Conservation (phyloP, 495 filamentous ascomycete genomes). For the Pseudevernia furfuracea region DNA sequence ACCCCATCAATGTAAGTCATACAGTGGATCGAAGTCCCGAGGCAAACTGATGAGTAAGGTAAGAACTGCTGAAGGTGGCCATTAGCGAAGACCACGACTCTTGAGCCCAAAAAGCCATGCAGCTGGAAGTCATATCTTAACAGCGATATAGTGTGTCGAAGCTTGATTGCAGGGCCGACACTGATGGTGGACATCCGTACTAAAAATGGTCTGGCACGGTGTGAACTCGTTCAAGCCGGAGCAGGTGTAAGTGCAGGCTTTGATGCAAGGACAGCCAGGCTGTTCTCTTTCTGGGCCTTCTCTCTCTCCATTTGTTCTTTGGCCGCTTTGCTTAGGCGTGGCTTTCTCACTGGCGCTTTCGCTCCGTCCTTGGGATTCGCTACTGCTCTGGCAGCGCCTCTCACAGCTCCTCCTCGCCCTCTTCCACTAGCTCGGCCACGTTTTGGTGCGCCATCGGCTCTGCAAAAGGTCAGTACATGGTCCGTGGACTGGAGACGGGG, state of each 20-base stretch:
- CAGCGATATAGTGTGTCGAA: neutral
- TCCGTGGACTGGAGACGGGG: neutral
- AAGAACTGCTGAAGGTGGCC: neutral
- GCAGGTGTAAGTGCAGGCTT: slow-evolving; percentile 25
- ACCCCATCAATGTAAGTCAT: neutral
- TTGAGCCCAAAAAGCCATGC: neutral
- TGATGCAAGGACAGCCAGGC: slow-evolving; percentile 25
- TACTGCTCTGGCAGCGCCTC: slow-evolving; percentile 34
- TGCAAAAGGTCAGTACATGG: slow-evolving; percentile 3
- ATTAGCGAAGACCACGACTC: neutral
- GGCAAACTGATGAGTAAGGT: neutral
- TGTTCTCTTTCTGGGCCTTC: slow-evolving; percentile 60
- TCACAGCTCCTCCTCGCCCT: slow-evolving; percentile 33
- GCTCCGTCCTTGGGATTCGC: slow-evolving; percentile 30
- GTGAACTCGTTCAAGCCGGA: neutral
- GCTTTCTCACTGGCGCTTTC: slow-evolving; percentile 53
- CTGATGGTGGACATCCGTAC: neutral
- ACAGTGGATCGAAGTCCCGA: neutral
- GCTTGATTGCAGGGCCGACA: neutral
- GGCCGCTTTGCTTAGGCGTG: slow-evolving; percentile 68
- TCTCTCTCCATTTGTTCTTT: slow-evolving; percentile 51
- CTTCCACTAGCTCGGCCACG: slow-evolving; percentile 64
- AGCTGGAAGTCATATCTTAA: neutral
- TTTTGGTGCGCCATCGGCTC: slow-evolving; percentile 53
- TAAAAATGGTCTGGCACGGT: neutral